Evolutionary conservation across 371 early-diverging fungal genomes (phyloP), one percentile per base, ranked within the genome.

Genomic region (Mortierella sp.): DNA sequence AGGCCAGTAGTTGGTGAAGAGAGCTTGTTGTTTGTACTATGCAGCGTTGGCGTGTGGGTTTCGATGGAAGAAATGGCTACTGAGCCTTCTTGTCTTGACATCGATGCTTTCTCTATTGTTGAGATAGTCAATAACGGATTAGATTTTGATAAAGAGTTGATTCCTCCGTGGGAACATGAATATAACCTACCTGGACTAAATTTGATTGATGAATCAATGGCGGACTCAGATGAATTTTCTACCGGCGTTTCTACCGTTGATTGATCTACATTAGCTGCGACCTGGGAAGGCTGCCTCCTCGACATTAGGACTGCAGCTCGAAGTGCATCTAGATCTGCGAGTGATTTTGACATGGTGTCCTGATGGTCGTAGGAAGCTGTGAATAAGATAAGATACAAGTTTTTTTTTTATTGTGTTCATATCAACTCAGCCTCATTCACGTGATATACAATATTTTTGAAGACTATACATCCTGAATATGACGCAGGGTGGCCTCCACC

Each of bases 261-360:
- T 13, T 53, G 28, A 23, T 53, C 28, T 28, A 29, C 54, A 53
- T 49, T 26, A 8, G 23, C 2, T 43, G 43, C 19, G n/a, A 32
- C 1, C 3, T 51, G 54, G 28, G 37, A 10, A 10, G 35, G 32
- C 54, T 54, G 64, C 40, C 53, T 75, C 61, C 69, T 75, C 2
- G 75, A 69, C 55, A 61, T 68, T 29, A 75, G 60, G 10, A 69
- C 75, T 29, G 64, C 64, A 19, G 75, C 75, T 32, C 75, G 61
- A 7, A 75, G 65, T 32, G 75, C 75, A n/a, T 69, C 65, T 19
- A 75, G 54, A 42, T 75, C 70, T 51, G 40, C 40, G 31, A 59
- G 42, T 32, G 57, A 35, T 22, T 47, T 65, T 65, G 55, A 68
- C 55, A 53, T 53, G 23, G 23, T 53, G 28, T 28, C 29, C 23